Percentiles rank a stretch among this genome's conserved stretches.
Conservation (phyloP, 345 rosid species). For the Erysimum cheiranthoides region DNA sequence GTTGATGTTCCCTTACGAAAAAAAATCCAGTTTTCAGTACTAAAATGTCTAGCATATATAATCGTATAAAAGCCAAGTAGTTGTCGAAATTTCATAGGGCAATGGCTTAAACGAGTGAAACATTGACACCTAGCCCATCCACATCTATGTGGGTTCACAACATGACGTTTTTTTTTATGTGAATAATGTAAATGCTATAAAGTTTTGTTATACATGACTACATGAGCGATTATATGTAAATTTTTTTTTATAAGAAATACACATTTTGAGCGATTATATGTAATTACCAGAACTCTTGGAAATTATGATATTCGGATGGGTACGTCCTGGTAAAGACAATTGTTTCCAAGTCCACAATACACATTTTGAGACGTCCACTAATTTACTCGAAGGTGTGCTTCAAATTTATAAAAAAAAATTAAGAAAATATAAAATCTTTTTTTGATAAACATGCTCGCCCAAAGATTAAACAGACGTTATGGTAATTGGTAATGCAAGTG, state of each 20-base stretch:
- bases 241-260: too few relatives aligned
- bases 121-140: slow-evolving; percentile 38
- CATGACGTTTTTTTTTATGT: slow-evolving; percentile 14
- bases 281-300: background rate
- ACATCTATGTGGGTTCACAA: slow-evolving; percentile 33
- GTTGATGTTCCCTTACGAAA: slow-evolving; percentile 31
- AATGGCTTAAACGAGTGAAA: slow-evolving; percentile 12
- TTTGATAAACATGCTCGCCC: slow-evolving; percentile 8
- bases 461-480: background rate
- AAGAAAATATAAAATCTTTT: background rate
- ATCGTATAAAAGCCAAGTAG: slow-evolving; percentile 28
- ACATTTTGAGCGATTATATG: slow-evolving; percentile 4
- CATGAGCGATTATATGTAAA: slow-evolving; percentile 16
- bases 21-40: slow-evolving; percentile 31
- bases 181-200: slow-evolving; percentile 35
- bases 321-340: background rate
- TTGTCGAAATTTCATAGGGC: slow-evolving; percentile 41
- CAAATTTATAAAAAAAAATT: too few relatives aligned
- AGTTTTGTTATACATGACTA: slow-evolving; percentile 1
- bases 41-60: slow-evolving; percentile 26
- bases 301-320: background rate
- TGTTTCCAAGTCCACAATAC: background rate
- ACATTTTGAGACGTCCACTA: background rate
- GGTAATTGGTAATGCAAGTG: background rate
- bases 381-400: background rate